Percentiles rank a stretch among this genome's conserved stretches.
phyloP scores from a whole-genome alignment of 2,329 filamentous ascomycete species.

The Dactylellina haptotyla region DNA sequence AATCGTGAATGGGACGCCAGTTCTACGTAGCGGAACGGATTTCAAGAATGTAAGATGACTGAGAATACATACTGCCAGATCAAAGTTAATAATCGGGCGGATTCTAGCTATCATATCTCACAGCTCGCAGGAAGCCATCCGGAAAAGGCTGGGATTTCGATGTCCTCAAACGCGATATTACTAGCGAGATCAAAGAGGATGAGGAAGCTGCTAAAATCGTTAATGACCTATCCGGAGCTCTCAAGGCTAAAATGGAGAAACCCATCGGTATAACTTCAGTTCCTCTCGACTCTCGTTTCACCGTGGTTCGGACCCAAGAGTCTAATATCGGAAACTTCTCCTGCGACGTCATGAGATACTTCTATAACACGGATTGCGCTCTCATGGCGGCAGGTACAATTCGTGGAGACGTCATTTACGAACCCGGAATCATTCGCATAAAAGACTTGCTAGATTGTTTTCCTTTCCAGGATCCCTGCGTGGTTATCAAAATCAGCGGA shows the following conservation, averaged over 20 bases:
- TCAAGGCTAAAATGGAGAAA: constrained; percentile 81
- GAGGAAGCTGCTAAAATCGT: constrained; percentile 71
- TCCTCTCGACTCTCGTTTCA: constrained; percentile 86
- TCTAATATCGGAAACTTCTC: constrained; percentile 91
- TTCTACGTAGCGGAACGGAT: constrained; percentile 87
- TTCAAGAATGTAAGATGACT: constrained; percentile 71
- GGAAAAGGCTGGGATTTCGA: constrained; percentile 76
- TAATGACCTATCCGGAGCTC: constrained; percentile 74
- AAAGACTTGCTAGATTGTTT: constrained; percentile 90
- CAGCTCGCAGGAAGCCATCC: constrained; percentile 71
- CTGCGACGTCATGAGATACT: constrained; percentile 86
- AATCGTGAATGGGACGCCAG: constrained; percentile 80
- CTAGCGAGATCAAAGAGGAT: constrained; percentile 66
- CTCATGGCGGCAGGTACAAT: constrained; percentile 89
- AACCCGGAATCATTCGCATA: constrained; percentile 78
- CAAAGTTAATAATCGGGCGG: not conserved
- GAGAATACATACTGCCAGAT: not conserved
- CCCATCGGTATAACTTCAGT: constrained; percentile 83
- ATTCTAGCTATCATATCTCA: constrained; percentile 81
- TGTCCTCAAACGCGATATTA: constrained; percentile 77
- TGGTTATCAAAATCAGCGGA: constrained; percentile 78
- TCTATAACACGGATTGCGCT: constrained; percentile 82
- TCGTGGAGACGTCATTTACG: constrained; percentile 86
- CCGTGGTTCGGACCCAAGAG: constrained; percentile 78
- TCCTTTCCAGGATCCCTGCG: constrained; percentile 89